Percentiles rank a stretch among this genome's conserved stretches.
Evolutionary conservation across 164 flowering plant species (phyloP).

Genomic region (Echeveria elegans): DNA sequence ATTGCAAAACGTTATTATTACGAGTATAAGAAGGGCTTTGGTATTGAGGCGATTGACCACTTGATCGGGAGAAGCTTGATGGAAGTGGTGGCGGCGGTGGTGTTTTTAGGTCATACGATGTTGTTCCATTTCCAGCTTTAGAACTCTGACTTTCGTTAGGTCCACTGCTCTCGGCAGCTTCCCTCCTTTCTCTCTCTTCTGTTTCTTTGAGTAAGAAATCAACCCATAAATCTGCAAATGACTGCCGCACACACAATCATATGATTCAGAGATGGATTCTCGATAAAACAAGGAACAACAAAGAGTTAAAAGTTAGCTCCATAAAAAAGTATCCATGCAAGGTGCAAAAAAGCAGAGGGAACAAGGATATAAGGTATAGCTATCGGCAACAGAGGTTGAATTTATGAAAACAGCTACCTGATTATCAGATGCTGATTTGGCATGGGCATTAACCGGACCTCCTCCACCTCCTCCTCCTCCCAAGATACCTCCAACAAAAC

Average conservation of each 20-base stretch:
- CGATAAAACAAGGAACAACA: not conserved
- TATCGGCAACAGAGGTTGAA: not conserved
- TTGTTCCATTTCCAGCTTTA: conserved; percentile 11
- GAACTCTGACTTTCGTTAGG: conserved; percentile 22
- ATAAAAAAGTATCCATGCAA: not conserved
- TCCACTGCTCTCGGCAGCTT: conserved; percentile 24
- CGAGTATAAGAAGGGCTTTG: conserved; percentile 12
- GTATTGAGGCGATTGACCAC: conserved; percentile 14
- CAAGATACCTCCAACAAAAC: conserved; percentile 90
- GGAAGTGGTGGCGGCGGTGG: conserved; percentile 8
- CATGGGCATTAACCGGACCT: conserved; percentile 34
- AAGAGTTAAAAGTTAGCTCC: not conserved
- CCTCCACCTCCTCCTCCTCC: conserved; percentile 47
- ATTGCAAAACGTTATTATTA: conserved; percentile 19
- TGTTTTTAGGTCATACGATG: conserved; percentile 16
- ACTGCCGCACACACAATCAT: conserved; percentile 33
- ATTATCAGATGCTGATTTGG: conserved; percentile 53
- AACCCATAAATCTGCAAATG: conserved; percentile 97
- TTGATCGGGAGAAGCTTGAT: conserved; percentile 15
- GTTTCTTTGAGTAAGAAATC: conserved; percentile 96
- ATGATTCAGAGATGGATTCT: not conserved
- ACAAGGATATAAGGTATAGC: not conserved
- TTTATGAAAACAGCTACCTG: conserved; percentile 40
- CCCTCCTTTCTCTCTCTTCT: conserved; percentile 73
- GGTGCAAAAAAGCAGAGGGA: not conserved